Evolutionary conservation across 352 stramenopile species (phyloP).

Genomic region (Globisporangium spinosum): DNA sequence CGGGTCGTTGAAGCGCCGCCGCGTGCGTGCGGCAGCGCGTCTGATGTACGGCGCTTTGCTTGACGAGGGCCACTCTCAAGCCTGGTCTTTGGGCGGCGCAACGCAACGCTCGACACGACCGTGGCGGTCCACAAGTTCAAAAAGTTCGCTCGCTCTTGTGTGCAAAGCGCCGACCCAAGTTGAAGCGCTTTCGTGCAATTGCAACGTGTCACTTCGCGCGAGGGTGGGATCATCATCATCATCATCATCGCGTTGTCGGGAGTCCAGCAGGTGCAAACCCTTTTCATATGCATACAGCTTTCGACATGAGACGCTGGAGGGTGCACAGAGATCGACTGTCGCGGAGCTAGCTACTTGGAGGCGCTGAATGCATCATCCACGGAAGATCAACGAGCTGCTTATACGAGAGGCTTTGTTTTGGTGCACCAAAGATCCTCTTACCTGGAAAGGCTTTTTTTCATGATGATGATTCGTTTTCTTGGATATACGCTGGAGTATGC

Average conservation of each 20-base stretch:
- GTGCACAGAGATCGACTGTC: no score
- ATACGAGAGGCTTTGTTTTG: background rate
- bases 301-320: no score
- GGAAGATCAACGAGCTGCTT: background rate
- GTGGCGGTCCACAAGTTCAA: background rate
- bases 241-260: background rate
- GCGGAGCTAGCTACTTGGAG: no score
- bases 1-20: background rate
- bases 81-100: background rate
- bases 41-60: background rate
- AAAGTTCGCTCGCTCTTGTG: background rate
- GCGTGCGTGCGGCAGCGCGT: background rate
- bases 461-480: background rate
- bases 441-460: background rate
- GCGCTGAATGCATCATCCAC: background rate
- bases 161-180: background rate
- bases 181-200: slow-evolving; percentile 1
- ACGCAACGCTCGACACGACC: background rate
- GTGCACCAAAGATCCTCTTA: background rate
- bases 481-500: background rate
- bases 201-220: background rate
- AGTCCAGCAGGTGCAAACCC: background rate
- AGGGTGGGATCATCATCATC: background rate
- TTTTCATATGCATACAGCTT: background rate
- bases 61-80: background rate